These are phyloP conservation scores for Ceratocystis variospora DNA, from an alignment of 2,329 filamentous ascomycete genomes.

Conservation along the genomic window DNA sequence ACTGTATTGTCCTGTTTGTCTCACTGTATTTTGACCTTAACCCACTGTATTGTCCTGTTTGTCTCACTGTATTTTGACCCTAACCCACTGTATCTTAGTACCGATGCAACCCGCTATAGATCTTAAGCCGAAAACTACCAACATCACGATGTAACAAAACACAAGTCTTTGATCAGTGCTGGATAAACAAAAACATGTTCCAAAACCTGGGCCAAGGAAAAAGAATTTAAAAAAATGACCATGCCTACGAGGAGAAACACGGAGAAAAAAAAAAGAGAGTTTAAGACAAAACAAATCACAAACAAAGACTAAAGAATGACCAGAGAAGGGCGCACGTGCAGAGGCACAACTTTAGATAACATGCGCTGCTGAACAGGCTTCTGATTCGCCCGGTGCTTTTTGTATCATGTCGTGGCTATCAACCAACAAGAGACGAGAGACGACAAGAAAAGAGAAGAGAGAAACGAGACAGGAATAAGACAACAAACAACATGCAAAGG, in stretches of 20 bases:
- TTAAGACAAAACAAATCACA: not conserved
- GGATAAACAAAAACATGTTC: not conserved
- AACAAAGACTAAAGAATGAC: not conserved
- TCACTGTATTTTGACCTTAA: too few species aligned
- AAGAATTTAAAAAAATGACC: not conserved
- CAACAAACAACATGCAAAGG: not conserved
- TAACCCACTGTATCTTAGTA: not conserved
- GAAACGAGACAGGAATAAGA: not conserved
- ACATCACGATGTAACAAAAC: not conserved
- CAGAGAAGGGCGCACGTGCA: not conserved
- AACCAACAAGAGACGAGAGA: not conserved
- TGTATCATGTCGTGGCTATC: not conserved
- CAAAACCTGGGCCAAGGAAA: not conserved
- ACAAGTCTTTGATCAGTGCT: not conserved
- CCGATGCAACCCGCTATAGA: not conserved
- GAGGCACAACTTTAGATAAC: not conserved
- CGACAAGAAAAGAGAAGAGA: not conserved
- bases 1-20: too few species aligned
- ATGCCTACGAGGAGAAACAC: not conserved
- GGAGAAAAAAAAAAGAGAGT: not conserved
- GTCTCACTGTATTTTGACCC: not conserved
- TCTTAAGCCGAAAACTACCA: not conserved
- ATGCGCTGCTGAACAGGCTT: conserved; percentile 1
- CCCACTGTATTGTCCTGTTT: too few species aligned
- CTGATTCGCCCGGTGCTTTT: not conserved